A percentile compares a stretch with the other conserved stretches of the same genome.
Conservation (phyloP, 2,329 filamentous ascomycete genomes). For the Diaporthe capsici region DNA sequence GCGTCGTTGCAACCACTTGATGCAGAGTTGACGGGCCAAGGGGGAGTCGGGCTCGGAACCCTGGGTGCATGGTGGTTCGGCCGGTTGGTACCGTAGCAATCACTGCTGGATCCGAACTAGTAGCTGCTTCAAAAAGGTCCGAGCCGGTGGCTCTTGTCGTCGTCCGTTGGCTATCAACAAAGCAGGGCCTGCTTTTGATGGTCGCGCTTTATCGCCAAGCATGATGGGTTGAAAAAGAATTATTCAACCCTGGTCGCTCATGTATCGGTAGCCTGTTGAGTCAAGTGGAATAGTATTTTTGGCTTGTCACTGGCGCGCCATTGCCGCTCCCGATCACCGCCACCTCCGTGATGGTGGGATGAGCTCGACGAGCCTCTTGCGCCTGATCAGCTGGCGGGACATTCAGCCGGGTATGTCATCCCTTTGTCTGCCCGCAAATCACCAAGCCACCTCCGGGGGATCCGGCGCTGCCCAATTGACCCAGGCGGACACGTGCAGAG, state of each 20-base stretch:
- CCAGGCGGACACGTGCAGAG: background rate
- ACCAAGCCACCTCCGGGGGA: background rate
- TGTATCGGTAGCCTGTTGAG: background rate
- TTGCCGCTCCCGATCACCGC: constrained; percentile 15
- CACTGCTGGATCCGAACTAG: constrained; percentile 21
- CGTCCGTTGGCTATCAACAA: background rate
- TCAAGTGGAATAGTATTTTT: constrained; percentile 10
- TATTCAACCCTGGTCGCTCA: background rate
- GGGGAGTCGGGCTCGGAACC: background rate
- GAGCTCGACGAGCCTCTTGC: background rate
- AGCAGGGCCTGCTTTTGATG: background rate
- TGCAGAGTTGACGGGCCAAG: constrained; percentile 22
- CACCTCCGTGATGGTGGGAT: constrained; percentile 28
- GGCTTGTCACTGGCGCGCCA: background rate
- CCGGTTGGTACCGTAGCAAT: constrained; percentile 24
- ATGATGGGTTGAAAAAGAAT: background rate
- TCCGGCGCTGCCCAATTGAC: background rate
- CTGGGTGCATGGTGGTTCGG: constrained; percentile 16
- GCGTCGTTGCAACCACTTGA: constrained; percentile 16
- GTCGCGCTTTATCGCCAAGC: constrained; percentile 18
- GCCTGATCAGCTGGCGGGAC: background rate
- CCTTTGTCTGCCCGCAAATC: constrained; percentile 1
- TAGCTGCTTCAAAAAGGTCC: constrained; percentile 26
- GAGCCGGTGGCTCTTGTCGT: constrained; percentile 8
- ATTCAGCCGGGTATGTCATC: constrained; percentile 2